phyloP scores from a whole-genome alignment of 176 grass and related monocot species.

The Eragrostis curvula region DNA sequence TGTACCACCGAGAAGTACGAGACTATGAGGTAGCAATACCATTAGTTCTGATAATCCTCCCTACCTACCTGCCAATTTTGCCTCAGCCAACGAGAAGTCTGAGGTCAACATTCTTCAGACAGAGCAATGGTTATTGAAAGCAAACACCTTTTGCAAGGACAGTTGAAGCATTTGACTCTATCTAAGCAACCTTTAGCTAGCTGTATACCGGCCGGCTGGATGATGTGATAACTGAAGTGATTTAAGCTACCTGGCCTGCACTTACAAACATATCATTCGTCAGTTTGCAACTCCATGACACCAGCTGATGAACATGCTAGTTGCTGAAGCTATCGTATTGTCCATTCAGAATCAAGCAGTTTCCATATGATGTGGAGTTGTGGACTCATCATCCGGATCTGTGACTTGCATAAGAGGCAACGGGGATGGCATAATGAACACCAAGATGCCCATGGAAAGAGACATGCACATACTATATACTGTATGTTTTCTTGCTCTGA shows the following conservation, averaged over 20 bases:
- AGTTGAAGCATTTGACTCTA: too few species aligned
- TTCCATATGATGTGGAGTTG: background rate
- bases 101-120: background rate
- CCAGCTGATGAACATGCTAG: background rate
- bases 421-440: background rate
- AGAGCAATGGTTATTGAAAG: background rate
- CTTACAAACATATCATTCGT: background rate
- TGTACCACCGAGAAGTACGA: too few species aligned
- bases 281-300: background rate
- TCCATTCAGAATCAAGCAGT: background rate
- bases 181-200: too few species aligned
- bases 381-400: conserved; percentile 7
- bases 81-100: background rate
- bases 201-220: background rate
- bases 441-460: background rate
- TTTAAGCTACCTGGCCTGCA: background rate
- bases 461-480: background rate
- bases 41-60: background rate
- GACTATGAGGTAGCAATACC: too few species aligned
- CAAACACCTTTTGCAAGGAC: too few species aligned
- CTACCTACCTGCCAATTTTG: background rate
- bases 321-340: background rate
- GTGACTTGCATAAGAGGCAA: background rate
- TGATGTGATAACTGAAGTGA: background rate
- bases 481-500: background rate